Percentiles rank a stretch among this genome's conserved stretches.
phyloP scores from a whole-genome alignment of 768 basidiomycete genomes.

The Ephemerocybe angulata region DNA sequence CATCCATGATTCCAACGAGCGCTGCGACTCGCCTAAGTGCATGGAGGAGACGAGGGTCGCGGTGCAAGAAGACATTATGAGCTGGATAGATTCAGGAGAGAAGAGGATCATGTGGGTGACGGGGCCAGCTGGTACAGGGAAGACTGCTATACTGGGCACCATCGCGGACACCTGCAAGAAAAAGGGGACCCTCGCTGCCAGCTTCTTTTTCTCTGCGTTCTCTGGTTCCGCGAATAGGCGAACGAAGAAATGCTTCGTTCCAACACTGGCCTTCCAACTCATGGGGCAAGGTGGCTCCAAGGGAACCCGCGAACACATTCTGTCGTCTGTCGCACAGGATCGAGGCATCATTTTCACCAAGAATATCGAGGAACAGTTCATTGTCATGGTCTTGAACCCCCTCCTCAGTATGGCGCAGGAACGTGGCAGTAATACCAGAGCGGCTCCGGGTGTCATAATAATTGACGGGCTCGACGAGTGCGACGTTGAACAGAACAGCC shows the following conservation, averaged over 20 bases:
- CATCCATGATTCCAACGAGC: conserved; percentile 9
- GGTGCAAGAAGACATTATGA: not conserved
- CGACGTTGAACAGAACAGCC: no score
- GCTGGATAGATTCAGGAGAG: not conserved
- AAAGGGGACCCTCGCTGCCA: not conserved
- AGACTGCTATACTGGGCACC: conserved; percentile 5
- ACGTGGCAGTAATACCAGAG: no score
- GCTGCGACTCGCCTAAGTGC: not conserved
- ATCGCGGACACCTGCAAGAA: conserved; percentile 3
- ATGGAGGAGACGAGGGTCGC: conserved; percentile 2
- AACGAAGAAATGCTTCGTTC: not conserved
- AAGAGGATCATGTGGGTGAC: conserved; percentile 2
- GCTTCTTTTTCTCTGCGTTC: conserved; percentile 8
- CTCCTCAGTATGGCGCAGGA: no score
- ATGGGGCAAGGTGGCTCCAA: no score
- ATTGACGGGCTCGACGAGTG: no score
- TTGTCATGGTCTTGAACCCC: no score
- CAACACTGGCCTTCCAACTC: not conserved
- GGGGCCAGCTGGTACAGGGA: conserved; percentile 8
- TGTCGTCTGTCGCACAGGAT: no score
- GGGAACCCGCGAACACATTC: no score
- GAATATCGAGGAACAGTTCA: no score
- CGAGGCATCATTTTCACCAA: no score
- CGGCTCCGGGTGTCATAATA: no score
- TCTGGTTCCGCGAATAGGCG: not conserved